Evolutionary conservation across 1,139 yeast species (phyloP).

Genomic region (Candida dubliniensis): DNA sequence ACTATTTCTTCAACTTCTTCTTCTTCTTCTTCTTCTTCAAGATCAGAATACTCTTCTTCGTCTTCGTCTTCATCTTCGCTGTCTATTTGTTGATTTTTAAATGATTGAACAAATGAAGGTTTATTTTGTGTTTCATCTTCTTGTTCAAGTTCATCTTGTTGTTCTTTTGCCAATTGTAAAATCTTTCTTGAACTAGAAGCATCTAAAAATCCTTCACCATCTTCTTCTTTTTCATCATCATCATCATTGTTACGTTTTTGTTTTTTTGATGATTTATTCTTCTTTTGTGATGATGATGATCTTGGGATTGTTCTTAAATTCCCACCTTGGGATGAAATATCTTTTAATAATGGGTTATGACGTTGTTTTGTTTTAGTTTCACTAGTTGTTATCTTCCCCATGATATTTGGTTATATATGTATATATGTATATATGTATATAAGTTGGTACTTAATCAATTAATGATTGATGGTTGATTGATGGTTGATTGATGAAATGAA

Average conservation of each 20-base stretch:
- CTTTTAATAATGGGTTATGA: constrained; percentile 80
- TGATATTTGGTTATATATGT: constrained; percentile 17
- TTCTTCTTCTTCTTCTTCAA: constrained; percentile 49
- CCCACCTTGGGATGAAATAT: constrained; percentile 72
- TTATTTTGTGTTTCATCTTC: constrained; percentile 5
- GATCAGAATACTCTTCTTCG: constrained; percentile 52
- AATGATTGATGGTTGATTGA: not conserved
- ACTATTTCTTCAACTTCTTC: constrained; percentile 47
- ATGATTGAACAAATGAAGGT: constrained; percentile 24
- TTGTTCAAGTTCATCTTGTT: constrained; percentile 73
- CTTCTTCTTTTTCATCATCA: constrained; percentile 42
- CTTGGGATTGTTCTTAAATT: constrained; percentile 51
- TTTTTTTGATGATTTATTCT: constrained; percentile 5
- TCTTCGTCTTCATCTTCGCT: constrained; percentile 37
- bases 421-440: not conserved
- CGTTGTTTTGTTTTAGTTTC: constrained; percentile 51
- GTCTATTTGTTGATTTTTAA: constrained; percentile 25
- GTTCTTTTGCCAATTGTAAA: constrained; percentile 83
- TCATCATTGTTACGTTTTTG: constrained; percentile 27
- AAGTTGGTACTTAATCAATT: not conserved
- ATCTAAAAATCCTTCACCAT: constrained; percentile 69
- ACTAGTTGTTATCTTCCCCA: constrained; percentile 65
- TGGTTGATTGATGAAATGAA: not conserved
- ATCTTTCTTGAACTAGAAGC: constrained; percentile 83
- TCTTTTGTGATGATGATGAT: constrained; percentile 17